Percentiles rank a stretch among this genome's conserved stretches.
phyloP scores from a whole-genome alignment of 495 filamentous ascomycete species.

The Thozetella sp. region DNA sequence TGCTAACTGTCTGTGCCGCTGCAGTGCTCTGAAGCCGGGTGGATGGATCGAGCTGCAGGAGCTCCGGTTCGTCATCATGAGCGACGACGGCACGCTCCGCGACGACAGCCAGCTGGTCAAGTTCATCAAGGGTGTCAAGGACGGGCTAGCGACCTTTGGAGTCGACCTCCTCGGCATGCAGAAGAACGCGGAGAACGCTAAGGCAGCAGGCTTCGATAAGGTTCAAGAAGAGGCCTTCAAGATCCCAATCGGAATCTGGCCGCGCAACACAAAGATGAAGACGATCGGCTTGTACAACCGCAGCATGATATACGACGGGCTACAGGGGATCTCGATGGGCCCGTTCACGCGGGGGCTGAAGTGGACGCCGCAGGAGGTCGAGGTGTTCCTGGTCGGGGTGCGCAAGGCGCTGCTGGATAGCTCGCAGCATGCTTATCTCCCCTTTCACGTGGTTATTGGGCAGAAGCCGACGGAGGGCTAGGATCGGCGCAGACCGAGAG shows the following conservation, averaged over 20 bases:
- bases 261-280: constrained; percentile 50
- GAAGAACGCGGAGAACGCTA: constrained; percentile 45
- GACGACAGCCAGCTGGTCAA: constrained; percentile 24
- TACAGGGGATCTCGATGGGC: constrained; percentile 39
- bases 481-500: too few species aligned
- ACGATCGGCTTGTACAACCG: constrained; percentile 47
- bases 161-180: constrained; percentile 48
- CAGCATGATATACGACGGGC: constrained; percentile 39
- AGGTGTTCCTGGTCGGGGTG: constrained; percentile 55
- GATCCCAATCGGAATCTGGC: constrained; percentile 59
- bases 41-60: constrained; percentile 58
- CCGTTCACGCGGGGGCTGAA: constrained; percentile 56
- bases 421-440: constrained; percentile 46
- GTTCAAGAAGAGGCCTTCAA: constrained; percentile 54
- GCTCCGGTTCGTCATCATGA: constrained; percentile 31
- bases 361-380: constrained; percentile 54
- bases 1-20: constrained; percentile 7
- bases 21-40: constrained; percentile 40
- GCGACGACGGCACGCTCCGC: constrained; percentile 42
- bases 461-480: too few species aligned
- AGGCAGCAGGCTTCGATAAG: constrained; percentile 60
- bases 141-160: constrained; percentile 24
- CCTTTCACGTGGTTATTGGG: constrained; percentile 23
- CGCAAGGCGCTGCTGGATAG: constrained; percentile 54
- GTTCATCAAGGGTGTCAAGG: constrained; percentile 25